Conservation (phyloP, 176 grass and related monocot genomes). For the Zea mays region DNA sequence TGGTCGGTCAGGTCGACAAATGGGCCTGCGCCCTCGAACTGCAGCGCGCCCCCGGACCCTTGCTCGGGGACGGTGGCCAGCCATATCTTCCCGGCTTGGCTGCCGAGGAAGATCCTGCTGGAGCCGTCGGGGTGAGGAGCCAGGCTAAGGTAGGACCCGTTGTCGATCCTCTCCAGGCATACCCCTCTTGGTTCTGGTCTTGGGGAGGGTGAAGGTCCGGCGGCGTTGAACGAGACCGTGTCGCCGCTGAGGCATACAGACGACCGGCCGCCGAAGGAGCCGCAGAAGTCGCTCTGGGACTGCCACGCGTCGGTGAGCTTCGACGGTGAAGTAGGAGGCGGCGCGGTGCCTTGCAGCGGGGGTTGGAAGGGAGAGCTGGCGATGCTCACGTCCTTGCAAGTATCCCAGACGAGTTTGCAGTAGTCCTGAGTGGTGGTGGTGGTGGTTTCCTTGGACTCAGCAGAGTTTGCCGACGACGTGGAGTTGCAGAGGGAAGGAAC, state of each 20-base stretch:
- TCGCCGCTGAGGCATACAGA: conserved; percentile 61
- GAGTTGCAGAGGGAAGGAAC: conserved; percentile 70
- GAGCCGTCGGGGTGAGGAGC: conserved; percentile 87
- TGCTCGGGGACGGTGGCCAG: conserved; percentile 75
- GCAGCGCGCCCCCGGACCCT: conserved; percentile 65
- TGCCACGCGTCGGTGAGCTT: conserved; percentile 76
- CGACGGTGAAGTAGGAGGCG: conserved; percentile 33
- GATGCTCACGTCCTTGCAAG: conserved; percentile 70
- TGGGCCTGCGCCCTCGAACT: conserved; percentile 46
- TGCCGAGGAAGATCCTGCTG: conserved; percentile 73
- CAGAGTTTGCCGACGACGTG: conserved; percentile 25
- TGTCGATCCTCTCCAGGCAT: conserved; percentile 76
- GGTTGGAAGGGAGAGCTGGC: conserved; percentile 71
- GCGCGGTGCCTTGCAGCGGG: conserved; percentile 37
- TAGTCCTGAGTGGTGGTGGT: conserved; percentile 51
- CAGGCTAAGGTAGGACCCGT: conserved; percentile 87
- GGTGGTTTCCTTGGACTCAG: conserved; percentile 52
- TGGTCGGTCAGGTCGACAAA: conserved; percentile 93
- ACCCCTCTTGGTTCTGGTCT: conserved; percentile 47
- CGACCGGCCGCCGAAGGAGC: conserved; percentile 54
- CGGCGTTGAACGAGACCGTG: conserved; percentile 61
- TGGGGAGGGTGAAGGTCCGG: conserved; percentile 40
- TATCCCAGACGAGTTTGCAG: conserved; percentile 62
- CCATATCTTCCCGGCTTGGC: conserved; percentile 83
- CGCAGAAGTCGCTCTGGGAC: conserved; percentile 72